These are phyloP conservation scores for Cystofilobasidium ferigula DNA, from an alignment of 768 basidiomycete genomes.

Conservation along the genomic window DNA sequence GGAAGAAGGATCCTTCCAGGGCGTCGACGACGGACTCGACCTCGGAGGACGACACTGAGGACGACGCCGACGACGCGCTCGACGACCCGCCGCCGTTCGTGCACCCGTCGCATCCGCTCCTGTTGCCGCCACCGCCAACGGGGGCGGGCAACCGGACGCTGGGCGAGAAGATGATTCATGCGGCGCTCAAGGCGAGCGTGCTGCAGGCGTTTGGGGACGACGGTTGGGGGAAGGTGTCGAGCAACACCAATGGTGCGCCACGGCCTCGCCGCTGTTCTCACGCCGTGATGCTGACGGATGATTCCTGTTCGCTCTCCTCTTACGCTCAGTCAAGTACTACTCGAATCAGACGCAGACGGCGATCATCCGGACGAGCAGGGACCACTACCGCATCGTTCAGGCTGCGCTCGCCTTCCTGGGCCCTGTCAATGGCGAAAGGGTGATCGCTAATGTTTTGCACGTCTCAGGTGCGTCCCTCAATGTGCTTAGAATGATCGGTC, in stretches of 20 bases:
- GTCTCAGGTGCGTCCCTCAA: slow-evolving; percentile 54
- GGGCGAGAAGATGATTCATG: slow-evolving; percentile 18
- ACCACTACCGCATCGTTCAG: slow-evolving; percentile 69
- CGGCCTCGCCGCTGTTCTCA: neutral
- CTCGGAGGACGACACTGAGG: neutral
- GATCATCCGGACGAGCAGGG: slow-evolving; percentile 73
- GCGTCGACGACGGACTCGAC: neutral
- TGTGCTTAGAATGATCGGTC: neutral
- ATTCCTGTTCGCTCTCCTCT: neutral
- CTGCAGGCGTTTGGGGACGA: slow-evolving; percentile 25
- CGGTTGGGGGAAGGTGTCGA: slow-evolving; percentile 18
- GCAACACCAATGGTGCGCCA: slow-evolving; percentile 16
- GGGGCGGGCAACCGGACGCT: slow-evolving; percentile 16
- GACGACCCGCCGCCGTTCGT: neutral
- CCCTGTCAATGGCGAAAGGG: slow-evolving; percentile 48
- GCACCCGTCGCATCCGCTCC: neutral
- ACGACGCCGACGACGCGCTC: slow-evolving; percentile 8
- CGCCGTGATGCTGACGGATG: neutral
- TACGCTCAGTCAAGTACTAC: slow-evolving; percentile 80
- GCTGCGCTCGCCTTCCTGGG: slow-evolving; percentile 63
- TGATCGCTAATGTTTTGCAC: slow-evolving; percentile 67
- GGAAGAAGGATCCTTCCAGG: neutral
- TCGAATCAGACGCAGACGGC: slow-evolving; percentile 71
- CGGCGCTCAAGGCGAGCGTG: slow-evolving; percentile 19
- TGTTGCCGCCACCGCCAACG: slow-evolving; percentile 21